Evolutionary conservation across 2,329 filamentous ascomycete species (phyloP).

Genomic region (Botrytis hyacinthi): DNA sequence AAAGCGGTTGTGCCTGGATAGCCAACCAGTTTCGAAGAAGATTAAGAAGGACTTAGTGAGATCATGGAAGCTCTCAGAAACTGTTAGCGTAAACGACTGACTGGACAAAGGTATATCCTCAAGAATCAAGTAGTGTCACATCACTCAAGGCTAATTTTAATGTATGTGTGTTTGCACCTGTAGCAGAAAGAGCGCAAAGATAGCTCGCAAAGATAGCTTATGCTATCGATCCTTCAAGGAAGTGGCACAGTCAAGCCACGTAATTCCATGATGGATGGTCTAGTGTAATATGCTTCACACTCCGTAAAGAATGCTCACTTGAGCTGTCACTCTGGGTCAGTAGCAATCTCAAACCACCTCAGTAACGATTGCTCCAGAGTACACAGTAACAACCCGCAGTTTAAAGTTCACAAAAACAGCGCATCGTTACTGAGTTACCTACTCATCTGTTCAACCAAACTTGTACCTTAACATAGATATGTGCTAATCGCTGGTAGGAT

Average conservation of each 20-base stretch:
- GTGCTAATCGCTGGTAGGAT: neutral
- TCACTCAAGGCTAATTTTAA: neutral
- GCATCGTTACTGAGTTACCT: neutral
- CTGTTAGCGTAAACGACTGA: neutral
- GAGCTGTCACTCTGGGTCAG: neutral
- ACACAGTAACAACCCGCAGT: neutral
- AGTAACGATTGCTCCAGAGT: neutral
- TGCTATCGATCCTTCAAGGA: neutral
- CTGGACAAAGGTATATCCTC: neutral
- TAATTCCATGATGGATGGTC: neutral
- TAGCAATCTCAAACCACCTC: neutral
- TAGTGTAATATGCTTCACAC: neutral
- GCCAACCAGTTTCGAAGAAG: neutral
- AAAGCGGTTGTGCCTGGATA: neutral
- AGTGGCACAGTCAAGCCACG: slow-evolving; percentile 1
- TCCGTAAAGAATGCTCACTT: neutral
- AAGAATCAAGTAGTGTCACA: neutral
- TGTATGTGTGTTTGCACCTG: neutral
- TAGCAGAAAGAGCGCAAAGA: neutral
- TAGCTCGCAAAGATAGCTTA: neutral
- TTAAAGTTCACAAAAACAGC: neutral
- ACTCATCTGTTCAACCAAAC: too few species aligned
- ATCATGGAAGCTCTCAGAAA: slow-evolving; percentile 5
- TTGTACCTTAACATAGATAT: neutral
- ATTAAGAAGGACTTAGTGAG: neutral